Evolutionary conservation across 2,329 filamentous ascomycete genomes (phyloP).

Genomic region (Paraphaeosphaeria minitans): DNA sequence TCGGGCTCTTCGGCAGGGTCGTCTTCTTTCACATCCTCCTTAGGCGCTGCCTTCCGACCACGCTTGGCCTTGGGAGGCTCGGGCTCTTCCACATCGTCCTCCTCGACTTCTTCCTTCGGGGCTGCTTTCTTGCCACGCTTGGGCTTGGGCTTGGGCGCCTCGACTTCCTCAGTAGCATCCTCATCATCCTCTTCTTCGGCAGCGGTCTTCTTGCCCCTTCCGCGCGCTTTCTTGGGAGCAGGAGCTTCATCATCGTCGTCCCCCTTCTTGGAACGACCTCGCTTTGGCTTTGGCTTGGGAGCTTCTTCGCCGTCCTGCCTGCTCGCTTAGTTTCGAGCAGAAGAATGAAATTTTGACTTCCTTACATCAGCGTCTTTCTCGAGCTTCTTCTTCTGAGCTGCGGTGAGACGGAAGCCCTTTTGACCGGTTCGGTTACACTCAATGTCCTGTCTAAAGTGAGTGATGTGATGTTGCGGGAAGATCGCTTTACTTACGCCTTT

Average conservation of each 20-base stretch:
- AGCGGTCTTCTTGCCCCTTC: conserved; percentile 32
- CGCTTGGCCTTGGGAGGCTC: conserved; percentile 18
- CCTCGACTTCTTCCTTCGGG: conserved; percentile 16
- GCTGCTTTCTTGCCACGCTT: conserved; percentile 15
- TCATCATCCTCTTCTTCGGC: conserved; percentile 27
- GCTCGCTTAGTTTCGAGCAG: conserved; percentile 9
- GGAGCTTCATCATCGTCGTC: conserved; percentile 37
- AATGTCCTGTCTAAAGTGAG: conserved; percentile 62
- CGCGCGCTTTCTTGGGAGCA: conserved; percentile 39
- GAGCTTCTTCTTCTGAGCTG: conserved; percentile 41
- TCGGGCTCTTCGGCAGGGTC: conserved; percentile 19
- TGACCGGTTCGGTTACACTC: conserved; percentile 73
- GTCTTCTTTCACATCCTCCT: conserved; percentile 19
- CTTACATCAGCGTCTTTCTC: conserved; percentile 31
- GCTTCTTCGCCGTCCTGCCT: conserved; percentile 31
- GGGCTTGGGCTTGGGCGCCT: conserved; percentile 16
- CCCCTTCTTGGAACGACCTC: conserved; percentile 28
- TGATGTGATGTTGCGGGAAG: conserved; percentile 40
- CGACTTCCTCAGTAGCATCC: conserved; percentile 28
- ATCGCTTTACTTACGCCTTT: conserved; percentile 70
- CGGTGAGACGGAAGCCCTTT: conserved; percentile 62
- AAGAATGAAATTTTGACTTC: background rate
- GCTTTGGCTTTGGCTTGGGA: conserved; percentile 51
- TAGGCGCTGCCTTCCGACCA: conserved; percentile 21
- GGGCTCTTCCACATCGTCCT: conserved; percentile 7